Evolutionary conservation across 2,329 filamentous ascomycete species (phyloP).

Genomic region (Fusarium sp.): DNA sequence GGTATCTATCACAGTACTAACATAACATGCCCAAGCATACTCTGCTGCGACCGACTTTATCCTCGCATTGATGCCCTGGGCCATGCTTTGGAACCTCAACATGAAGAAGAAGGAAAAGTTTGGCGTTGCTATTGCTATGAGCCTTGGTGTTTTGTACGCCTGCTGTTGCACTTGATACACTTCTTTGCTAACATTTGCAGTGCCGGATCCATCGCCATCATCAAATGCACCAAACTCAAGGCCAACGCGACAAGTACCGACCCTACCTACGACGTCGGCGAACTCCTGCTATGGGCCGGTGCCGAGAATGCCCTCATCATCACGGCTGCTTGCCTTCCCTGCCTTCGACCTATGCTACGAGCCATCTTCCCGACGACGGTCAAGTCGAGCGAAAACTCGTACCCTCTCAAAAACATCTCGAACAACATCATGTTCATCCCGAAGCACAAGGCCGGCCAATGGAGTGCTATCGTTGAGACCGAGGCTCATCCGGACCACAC

Average conservation of each 20-base stretch:
- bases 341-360: constrained; percentile 19
- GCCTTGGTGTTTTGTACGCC: constrained; percentile 27
- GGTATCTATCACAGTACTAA: fast-evolving
- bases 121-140: constrained; percentile 29
- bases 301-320: constrained; percentile 32
- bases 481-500: constrained; percentile 14
- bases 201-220: constrained; percentile 25
- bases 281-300: constrained; percentile 22
- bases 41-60: constrained; percentile 30
- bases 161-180: no score
- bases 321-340: constrained; percentile 24
- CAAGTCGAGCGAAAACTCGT: constrained; percentile 27
- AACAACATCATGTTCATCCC: constrained; percentile 33
- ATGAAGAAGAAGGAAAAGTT: constrained; percentile 36
- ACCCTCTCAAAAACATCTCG: constrained; percentile 19
- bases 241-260: constrained; percentile 28
- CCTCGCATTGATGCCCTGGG: constrained; percentile 24
- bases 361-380: constrained; percentile 19
- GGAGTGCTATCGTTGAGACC: constrained; percentile 26
- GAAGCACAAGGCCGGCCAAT: constrained; percentile 29
- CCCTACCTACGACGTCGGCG: constrained; percentile 28
- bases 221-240: constrained; percentile 30
- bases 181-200: background rate
- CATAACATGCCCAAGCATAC: constrained; percentile 7
- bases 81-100: constrained; percentile 32